phyloP scores from a whole-genome alignment of 1,284 basidiomycete genomes.

The Moesziomyces globuligerus region DNA sequence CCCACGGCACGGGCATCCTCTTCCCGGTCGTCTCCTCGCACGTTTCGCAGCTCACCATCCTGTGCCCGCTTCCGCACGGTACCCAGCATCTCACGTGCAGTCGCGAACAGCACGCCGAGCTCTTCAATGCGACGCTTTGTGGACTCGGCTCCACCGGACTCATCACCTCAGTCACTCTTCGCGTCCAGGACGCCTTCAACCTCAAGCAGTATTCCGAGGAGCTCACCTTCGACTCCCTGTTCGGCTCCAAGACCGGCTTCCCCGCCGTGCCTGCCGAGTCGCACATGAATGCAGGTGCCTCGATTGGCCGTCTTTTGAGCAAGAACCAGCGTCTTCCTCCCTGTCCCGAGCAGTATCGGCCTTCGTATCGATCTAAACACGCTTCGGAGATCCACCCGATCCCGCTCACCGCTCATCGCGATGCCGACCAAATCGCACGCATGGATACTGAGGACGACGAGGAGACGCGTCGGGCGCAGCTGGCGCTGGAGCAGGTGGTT shows the following conservation, averaged over 20 bases:
- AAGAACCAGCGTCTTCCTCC: slow-evolving; percentile 49
- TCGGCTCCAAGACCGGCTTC: slow-evolving; percentile 69
- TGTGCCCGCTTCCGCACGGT: slow-evolving; percentile 70
- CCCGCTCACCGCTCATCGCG: slow-evolving; percentile 9
- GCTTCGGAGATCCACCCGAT: slow-evolving; percentile 48
- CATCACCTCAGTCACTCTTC: slow-evolving; percentile 80
- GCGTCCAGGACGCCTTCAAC: slow-evolving; percentile 84
- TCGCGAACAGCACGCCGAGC: slow-evolving; percentile 74
- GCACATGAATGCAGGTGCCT: slow-evolving; percentile 19
- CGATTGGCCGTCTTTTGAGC: slow-evolving; percentile 53
- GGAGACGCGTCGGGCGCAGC: slow-evolving; percentile 71
- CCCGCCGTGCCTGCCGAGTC: slow-evolving; percentile 21
- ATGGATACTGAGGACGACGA: slow-evolving; percentile 48
- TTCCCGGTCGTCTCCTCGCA: slow-evolving; percentile 86
- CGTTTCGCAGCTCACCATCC: slow-evolving; percentile 79
- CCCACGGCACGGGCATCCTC: slow-evolving; percentile 86
- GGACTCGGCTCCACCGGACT: slow-evolving; percentile 93
- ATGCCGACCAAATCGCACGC: slow-evolving; percentile 25
- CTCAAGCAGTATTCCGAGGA: slow-evolving; percentile 81
- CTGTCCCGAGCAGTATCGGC: slow-evolving; percentile 26
- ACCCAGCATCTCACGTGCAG: slow-evolving; percentile 78
- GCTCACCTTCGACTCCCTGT: slow-evolving; percentile 73
- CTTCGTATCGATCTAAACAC: slow-evolving; percentile 19
- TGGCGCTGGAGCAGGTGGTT: slow-evolving; percentile 67
- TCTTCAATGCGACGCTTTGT: slow-evolving; percentile 92